These are phyloP conservation scores for Ogataea nonfermentans DNA, from an alignment of 805 yeast species.

Conservation along the genomic window DNA sequence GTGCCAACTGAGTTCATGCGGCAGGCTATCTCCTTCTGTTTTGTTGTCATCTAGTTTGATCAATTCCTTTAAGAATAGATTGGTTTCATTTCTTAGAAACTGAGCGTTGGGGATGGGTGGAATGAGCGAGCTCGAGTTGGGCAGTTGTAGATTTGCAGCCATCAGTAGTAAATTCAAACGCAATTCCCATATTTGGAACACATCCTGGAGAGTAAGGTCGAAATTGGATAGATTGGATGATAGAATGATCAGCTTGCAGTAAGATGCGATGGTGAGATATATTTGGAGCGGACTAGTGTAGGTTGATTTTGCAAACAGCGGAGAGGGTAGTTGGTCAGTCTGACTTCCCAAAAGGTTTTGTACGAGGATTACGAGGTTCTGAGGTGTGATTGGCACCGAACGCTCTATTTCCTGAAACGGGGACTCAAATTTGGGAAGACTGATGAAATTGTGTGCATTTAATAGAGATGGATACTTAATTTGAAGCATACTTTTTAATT, in stretches of 20 bases:
- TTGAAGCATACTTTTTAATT: conserved; percentile 22
- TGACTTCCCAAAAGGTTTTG: conserved; percentile 7
- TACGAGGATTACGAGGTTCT: conserved; percentile 9
- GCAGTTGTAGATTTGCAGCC: conserved; percentile 15
- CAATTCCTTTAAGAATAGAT: conserved; percentile 28
- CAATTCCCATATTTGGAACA: conserved; percentile 44
- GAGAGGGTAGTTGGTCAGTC: neutral
- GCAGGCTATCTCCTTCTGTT: conserved; percentile 15
- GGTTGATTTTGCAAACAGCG: conserved; percentile 1
- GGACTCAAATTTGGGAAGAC: conserved; percentile 21
- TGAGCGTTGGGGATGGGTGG: conserved; percentile 30
- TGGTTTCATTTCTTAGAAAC: conserved; percentile 29
- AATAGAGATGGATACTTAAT: conserved; percentile 24
- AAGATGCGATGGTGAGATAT: conserved; percentile 28
- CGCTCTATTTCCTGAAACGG: conserved; percentile 8
- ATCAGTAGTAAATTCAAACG: conserved; percentile 26
- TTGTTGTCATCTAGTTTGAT: conserved; percentile 18
- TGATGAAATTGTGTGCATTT: conserved; percentile 28
- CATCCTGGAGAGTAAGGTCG: conserved; percentile 29
- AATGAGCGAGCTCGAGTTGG: conserved; percentile 16
- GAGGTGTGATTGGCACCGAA: conserved; percentile 5
- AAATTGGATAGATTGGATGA: conserved; percentile 22
- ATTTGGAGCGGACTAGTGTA: conserved; percentile 8
- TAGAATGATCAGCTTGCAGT: conserved; percentile 28
- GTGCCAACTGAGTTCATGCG: conserved; percentile 21